Evolutionary conservation across 345 rosid species (phyloP).

Genomic region (Cardamine resedifolia): DNA sequence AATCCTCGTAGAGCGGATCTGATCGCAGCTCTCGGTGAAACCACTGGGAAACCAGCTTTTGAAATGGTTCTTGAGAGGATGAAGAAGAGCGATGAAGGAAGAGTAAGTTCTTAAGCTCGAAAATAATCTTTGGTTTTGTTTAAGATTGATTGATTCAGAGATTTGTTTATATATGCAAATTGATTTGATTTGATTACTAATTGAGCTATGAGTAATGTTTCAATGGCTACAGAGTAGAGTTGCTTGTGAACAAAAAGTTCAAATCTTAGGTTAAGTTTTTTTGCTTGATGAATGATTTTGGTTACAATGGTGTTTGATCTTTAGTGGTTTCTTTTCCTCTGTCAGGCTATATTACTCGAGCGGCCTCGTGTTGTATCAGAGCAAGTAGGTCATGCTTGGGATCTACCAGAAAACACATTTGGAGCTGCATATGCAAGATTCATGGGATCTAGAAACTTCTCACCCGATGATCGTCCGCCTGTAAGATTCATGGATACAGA

Average conservation of each 20-base stretch:
- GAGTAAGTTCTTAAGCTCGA: slow-evolving; percentile 42
- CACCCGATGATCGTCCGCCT: slow-evolving; percentile 73
- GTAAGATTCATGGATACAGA: slow-evolving; percentile 82
- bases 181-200: not conserved
- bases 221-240: not conserved
- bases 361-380: slow-evolving; percentile 65
- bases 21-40: slow-evolving; percentile 74
- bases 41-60: slow-evolving; percentile 71
- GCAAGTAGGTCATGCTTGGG: slow-evolving; percentile 73
- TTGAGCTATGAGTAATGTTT: not conserved
- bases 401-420: slow-evolving; percentile 63
- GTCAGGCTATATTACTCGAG: slow-evolving; percentile 60
- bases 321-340: not conserved
- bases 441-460: slow-evolving; percentile 87
- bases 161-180: not conserved
- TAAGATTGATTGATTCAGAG: not conserved
- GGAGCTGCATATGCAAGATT: slow-evolving; percentile 85
- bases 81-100: slow-evolving; percentile 65
- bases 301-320: slow-evolving; percentile 9
- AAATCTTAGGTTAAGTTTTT: not conserved
- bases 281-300: slow-evolving; percentile 7
- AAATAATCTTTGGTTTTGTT: not conserved
- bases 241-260: not conserved
- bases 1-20: slow-evolving; percentile 74
- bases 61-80: slow-evolving; percentile 66